phyloP scores from a whole-genome alignment of 2,329 filamentous ascomycete species.

The Aspergillus sp. region DNA sequence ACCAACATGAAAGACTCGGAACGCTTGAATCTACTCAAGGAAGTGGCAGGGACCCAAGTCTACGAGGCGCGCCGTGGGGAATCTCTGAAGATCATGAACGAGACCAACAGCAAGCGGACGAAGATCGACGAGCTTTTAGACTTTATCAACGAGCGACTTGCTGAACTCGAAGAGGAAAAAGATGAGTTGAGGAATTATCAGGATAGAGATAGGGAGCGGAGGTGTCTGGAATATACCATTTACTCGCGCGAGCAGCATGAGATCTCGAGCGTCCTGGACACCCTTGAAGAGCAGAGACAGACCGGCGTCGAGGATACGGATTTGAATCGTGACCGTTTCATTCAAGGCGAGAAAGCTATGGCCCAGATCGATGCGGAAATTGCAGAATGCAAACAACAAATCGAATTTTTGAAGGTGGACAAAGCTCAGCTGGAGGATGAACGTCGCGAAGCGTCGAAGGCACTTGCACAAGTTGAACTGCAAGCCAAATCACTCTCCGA shows the following conservation, averaged over 20 bases:
- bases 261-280: slow-evolving; percentile 67
- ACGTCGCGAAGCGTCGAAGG: slow-evolving; percentile 69
- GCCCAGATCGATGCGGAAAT: slow-evolving; percentile 70
- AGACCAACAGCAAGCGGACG: slow-evolving; percentile 86
- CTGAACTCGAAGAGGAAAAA: slow-evolving; percentile 91
- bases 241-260: slow-evolving; percentile 82
- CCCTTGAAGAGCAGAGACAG: slow-evolving; percentile 72
- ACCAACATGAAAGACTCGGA: slow-evolving; percentile 99
- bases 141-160: slow-evolving; percentile 83
- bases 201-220: slow-evolving; percentile 84
- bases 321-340: slow-evolving; percentile 66
- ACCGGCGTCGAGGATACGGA: slow-evolving; percentile 79
- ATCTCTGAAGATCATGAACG: slow-evolving; percentile 91
- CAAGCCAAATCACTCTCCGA: slow-evolving; percentile 75
- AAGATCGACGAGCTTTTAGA: slow-evolving; percentile 91
- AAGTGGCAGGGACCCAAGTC: slow-evolving; percentile 95
- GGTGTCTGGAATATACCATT: slow-evolving; percentile 90
- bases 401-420: slow-evolving; percentile 78
- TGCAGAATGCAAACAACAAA: slow-evolving; percentile 67
- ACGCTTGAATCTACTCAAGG: slow-evolving; percentile 80
- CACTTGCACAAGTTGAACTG: slow-evolving; percentile 76
- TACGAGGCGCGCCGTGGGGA: slow-evolving; percentile 89
- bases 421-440: slow-evolving; percentile 84
- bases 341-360: slow-evolving; percentile 71
- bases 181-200: slow-evolving; percentile 90